Conservation (phyloP, 1,284 basidiomycete species). For the Boletus calvinii region DNA sequence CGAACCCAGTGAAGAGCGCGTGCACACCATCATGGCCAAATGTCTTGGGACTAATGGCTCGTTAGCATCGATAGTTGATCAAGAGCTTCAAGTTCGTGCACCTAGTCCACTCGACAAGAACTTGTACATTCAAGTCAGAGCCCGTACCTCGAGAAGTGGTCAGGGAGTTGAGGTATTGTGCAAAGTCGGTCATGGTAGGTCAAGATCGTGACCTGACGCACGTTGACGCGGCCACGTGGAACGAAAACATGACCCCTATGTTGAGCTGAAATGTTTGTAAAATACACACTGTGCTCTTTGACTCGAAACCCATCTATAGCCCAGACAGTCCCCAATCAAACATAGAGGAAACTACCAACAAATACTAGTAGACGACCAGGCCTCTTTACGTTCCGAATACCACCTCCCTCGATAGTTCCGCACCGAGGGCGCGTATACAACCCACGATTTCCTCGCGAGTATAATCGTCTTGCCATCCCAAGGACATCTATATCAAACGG, state of each 20-base stretch:
- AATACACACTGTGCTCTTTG: neutral
- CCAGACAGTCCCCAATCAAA: neutral
- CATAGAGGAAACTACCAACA: neutral
- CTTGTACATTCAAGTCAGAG: conserved; percentile 17
- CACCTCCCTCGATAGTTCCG: conserved; percentile 39
- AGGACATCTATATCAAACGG: conserved; percentile 29
- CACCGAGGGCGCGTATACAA: conserved; percentile 43
- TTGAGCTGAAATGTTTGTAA: too few relatives aligned
- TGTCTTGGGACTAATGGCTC: conserved; percentile 18
- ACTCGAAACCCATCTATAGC: neutral
- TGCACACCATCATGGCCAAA: conserved; percentile 20
- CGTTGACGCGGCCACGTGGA: conserved; percentile 9
- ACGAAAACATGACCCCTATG: neutral
- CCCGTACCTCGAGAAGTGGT: conserved; percentile 13
- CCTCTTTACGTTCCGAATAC: conserved; percentile 30
- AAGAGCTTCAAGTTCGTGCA: conserved; percentile 9
- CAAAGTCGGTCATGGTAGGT: conserved; percentile 24
- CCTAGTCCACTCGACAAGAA: conserved; percentile 29
- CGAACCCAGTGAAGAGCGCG: neutral
- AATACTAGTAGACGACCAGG: neutral
- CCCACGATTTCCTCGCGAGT: conserved; percentile 28
- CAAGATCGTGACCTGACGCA: too few relatives aligned
- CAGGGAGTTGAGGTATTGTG: conserved; percentile 25
- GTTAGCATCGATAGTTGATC: conserved; percentile 18
- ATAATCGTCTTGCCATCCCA: conserved; percentile 29